Base-by-base conservation (phyloP, 2,329 filamentous ascomycete genomes). In the Paecilomyces fulvus region DNA sequence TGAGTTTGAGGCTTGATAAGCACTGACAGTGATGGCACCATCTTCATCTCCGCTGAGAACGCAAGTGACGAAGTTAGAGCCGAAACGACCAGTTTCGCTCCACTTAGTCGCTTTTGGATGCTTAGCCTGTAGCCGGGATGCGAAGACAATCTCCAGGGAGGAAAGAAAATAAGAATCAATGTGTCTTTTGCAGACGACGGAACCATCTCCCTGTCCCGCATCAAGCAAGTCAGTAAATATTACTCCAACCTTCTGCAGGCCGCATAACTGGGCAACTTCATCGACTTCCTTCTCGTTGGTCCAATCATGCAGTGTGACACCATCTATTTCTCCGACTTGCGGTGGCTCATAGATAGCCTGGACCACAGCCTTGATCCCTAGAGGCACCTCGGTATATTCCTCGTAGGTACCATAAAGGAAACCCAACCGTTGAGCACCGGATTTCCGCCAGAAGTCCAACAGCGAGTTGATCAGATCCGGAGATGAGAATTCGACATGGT, bases 331-430 rank as follows among this genome's bases (percentile, higher is more conserved):
- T 64, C 92, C 86, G 33, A 92, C 77, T 69, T 99, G 94, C 2
- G 94, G 94, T 3, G 92, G 90, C 70, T 99, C 94, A 66, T 96
- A 99, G 61, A 99, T 96, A 46, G 92, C 92, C 75, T 99, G 92
- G 0, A 99, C 92, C 1, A 99, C 84, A 14, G 92, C 92, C 74
- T 99, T 99, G 56, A 95, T 84, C 9, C 95, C 95, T 0, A 99
- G 80, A 0, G 94, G 95, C 3, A 99, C 90, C 69, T 95, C 90
- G 2, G 86, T 82, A 69, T 99, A 99, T 71, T 96, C 90, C 60
- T 88, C 83, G 67, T 96, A 96, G 54, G 85, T 85, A 17, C 94
- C 94, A 65, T 97, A 99, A 5, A 99, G 76, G 66, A 92, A 96
- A 5, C 92, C 94, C 51, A 97, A 72, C 46, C 94, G 83, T 70